A percentile compares a stretch with the other conserved stretches of the same genome.
These are phyloP conservation scores for Conticribra guillardii DNA, from an alignment of 108 stramenopile species.

Conservation along the genomic window DNA sequence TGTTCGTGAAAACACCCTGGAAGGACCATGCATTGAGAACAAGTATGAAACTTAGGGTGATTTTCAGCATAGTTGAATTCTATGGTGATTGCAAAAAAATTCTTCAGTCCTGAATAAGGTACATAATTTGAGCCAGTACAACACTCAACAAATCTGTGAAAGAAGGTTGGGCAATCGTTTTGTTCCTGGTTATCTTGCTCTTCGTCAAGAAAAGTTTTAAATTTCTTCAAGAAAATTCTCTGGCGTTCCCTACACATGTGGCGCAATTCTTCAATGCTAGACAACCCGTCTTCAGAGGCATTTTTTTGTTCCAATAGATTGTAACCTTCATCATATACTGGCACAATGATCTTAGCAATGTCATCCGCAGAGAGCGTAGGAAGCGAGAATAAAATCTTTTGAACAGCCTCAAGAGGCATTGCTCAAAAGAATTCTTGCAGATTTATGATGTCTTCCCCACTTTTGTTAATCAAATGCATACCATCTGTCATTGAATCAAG, in stretches of 20 bases:
- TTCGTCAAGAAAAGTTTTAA: background rate
- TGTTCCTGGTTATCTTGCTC: background rate
- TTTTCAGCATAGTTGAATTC: background rate
- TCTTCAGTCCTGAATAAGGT: background rate
- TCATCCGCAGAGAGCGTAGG: background rate
- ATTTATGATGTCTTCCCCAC: background rate
- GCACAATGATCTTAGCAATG: background rate
- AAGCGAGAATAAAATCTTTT: background rate
- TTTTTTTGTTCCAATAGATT: background rate
- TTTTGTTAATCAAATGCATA: background rate
- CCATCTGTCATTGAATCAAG: background rate
- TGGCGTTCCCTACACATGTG: background rate
- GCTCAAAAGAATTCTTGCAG: background rate
- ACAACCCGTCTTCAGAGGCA: background rate
- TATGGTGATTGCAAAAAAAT: background rate
- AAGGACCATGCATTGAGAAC: background rate
- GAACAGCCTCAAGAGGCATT: background rate
- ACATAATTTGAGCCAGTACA: background rate
- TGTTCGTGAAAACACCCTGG: background rate
- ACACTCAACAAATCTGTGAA: background rate
- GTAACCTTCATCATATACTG: background rate
- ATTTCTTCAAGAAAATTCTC: background rate
- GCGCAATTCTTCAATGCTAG: background rate
- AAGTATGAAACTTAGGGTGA: background rate
- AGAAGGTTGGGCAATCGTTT: background rate